phyloP scores from a whole-genome alignment of 805 yeast genomes.

The Vanderwaltozyma yarrowii region DNA sequence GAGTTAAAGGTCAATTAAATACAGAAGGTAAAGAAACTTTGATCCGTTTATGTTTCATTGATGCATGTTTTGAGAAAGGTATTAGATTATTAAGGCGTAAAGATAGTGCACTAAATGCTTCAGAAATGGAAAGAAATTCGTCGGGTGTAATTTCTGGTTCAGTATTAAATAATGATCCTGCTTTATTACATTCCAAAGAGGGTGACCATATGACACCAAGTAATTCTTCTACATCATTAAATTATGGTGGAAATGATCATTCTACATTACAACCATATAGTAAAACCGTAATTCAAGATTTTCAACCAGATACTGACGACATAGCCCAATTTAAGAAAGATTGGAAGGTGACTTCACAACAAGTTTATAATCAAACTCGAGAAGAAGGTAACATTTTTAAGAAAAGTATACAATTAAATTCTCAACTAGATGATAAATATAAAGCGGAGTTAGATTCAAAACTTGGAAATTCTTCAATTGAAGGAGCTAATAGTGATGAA shows the following conservation, averaged over 20 bases:
- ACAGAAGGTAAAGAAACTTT: slow-evolving; percentile 72
- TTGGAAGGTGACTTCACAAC: neutral
- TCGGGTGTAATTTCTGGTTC: too few relatives aligned
- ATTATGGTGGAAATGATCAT: neutral
- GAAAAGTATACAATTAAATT: slow-evolving; percentile 11
- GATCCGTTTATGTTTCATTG: slow-evolving; percentile 59
- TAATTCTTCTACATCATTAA: neutral
- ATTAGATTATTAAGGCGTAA: slow-evolving; percentile 27
- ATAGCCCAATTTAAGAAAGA: slow-evolving; percentile 16
- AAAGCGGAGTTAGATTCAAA: neutral
- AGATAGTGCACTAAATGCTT: slow-evolving; percentile 3
- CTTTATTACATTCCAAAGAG: too few relatives aligned
- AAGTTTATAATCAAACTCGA: slow-evolving; percentile 8
- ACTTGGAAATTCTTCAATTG: slow-evolving; percentile 13
- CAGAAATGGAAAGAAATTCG: too few relatives aligned
- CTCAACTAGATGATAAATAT: slow-evolving; percentile 6
- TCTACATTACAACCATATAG: slow-evolving; percentile 4
- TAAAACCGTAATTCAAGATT: slow-evolving; percentile 19
- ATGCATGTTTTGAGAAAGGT: slow-evolving; percentile 57
- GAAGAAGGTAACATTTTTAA: slow-evolving; percentile 15
- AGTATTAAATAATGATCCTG: too few relatives aligned
- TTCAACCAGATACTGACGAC: slow-evolving; percentile 20
- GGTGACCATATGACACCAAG: neutral
- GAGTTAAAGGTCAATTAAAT: slow-evolving; percentile 44
- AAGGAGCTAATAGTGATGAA: slow-evolving; percentile 27